These are phyloP conservation scores for Aspergillus novofumigatus DNA, from an alignment of 2,329 filamentous ascomycete genomes.

Conservation along the genomic window DNA sequence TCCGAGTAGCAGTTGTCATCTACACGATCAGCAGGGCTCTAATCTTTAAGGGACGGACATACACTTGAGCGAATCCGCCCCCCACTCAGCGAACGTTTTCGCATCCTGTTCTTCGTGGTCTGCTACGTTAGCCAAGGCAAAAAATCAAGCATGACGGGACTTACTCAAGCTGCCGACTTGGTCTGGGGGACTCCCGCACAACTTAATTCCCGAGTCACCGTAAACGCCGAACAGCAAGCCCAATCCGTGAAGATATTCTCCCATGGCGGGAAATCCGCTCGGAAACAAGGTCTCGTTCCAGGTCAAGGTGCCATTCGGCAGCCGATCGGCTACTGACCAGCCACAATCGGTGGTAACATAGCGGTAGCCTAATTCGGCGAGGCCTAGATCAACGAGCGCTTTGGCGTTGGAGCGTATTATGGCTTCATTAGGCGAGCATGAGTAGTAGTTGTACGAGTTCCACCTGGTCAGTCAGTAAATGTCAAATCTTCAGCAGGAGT, in stretches of 20 bases:
- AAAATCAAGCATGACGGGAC: conserved; percentile 5
- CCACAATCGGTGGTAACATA: conserved; percentile 58
- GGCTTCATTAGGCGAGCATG: conserved; percentile 46
- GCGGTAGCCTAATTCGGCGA: conserved; percentile 52
- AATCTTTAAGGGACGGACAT: not conserved
- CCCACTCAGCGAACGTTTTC: conserved; percentile 31
- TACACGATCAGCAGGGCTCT: not conserved
- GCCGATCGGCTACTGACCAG: conserved; percentile 45
- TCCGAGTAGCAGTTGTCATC: conserved; percentile 51
- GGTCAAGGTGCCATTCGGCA: conserved; percentile 36
- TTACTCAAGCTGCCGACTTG: conserved; percentile 36
- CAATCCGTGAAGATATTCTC: conserved; percentile 34
- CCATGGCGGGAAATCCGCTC: conserved; percentile 39
- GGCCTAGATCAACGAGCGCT: conserved; percentile 50
- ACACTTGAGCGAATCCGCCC: conserved; percentile 50
- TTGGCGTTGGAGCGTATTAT: conserved; percentile 51
- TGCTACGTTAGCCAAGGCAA: conserved; percentile 22
- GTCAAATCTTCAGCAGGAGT: not conserved
- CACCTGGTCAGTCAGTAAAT: conserved; percentile 35
- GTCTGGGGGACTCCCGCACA: conserved; percentile 32
- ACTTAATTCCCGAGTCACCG: conserved; percentile 39
- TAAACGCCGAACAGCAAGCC: conserved; percentile 46
- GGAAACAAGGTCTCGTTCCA: conserved; percentile 43
- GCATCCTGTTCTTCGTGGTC: conserved; percentile 44
- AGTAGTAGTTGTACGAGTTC: conserved; percentile 58